Evolutionary conservation across 495 filamentous ascomycete species (phyloP), one percentile per base, ranked within the genome.

Genomic region (Talaromyces adpressus): DNA sequence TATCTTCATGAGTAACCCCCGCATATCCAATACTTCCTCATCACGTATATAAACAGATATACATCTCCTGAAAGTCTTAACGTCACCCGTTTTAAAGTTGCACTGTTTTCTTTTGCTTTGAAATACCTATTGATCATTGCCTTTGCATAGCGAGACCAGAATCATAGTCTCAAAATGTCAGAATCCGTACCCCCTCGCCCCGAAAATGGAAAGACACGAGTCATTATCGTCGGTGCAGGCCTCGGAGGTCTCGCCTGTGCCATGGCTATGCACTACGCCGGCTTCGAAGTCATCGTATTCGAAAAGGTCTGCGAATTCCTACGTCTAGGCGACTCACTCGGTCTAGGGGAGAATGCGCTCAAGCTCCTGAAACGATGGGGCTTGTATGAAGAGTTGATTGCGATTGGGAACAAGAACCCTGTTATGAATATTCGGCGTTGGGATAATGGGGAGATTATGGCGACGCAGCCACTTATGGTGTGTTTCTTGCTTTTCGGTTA

Each of bases 261-360:
- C 8, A 76, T 79, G 32, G 56, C 56, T 5, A 49, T 64, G 27
- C 54, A 57, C 22, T 25, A 39, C 16, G 62, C 62, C 18, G 62
- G 81, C 22, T 81, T 82, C 72, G 62, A 71, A 0, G 81, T 85
- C 1, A 65, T 72, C 45, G 73, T 85, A 4, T 78, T 79, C 60
- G 82, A 85, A 66, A 81, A 75, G 62, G 74, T 83, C 1, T 74
- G 67, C 41, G 64, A 71, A 1, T 85, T 85, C 71, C 68, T 72
- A 18, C 75, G 81, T 0, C 72, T 85, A 0, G 82, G 82, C 57
- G 57, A 34, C 57, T 36, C 57, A 22, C 27, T 59, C 9, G 57
- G 57, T 20, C 30, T 59, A 3, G 57, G 57, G 6, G 57, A 59
- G 57, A 57, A 57, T 20, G 53, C 53, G 53, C 53, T 57, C 25